phyloP scores from a whole-genome alignment of 2,329 filamentous ascomycete species.

The Chrysoporthe deuterocubensis region DNA sequence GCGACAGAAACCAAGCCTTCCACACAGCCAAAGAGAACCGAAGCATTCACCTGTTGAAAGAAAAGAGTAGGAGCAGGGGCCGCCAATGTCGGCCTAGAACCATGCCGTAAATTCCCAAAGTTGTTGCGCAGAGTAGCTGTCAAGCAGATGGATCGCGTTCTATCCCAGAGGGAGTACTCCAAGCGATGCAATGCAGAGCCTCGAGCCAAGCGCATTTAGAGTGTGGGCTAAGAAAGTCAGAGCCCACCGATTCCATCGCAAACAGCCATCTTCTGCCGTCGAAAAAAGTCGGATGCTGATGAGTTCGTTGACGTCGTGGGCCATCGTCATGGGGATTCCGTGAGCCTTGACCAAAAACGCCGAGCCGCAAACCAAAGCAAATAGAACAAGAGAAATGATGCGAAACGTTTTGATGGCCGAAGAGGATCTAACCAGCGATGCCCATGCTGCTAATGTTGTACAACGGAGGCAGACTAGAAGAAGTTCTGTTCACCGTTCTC shows the following conservation, averaged over 20 bases:
- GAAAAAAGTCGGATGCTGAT: conserved; percentile 25
- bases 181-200: conserved; percentile 19
- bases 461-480: conserved; percentile 32
- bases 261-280: conserved; percentile 12
- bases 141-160: conserved; percentile 13
- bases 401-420: conserved; percentile 23
- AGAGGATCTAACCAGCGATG: conserved; percentile 27
- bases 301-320: conserved; percentile 28
- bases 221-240: conserved; percentile 1
- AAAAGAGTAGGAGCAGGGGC: conserved; percentile 10
- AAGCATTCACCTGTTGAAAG: conserved; percentile 6
- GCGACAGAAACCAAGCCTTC: conserved; percentile 5
- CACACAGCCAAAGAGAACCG: background rate
- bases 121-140: conserved; percentile 10
- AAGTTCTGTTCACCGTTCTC: conserved; percentile 32
- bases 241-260: conserved; percentile 16
- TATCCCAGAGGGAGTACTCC: conserved; percentile 14
- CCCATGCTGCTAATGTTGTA: conserved; percentile 27
- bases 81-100: background rate
- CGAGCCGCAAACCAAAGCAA: conserved; percentile 17
- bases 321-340: conserved; percentile 26
- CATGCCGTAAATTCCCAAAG: background rate
- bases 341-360: conserved; percentile 18
- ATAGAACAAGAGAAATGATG: conserved; percentile 12
- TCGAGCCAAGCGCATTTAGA: conserved; percentile 8